Evolutionary conservation across 129 eudicot genomes (phyloP), one percentile per base, ranked within the genome.

Genomic region (Flaveria bidentis): DNA sequence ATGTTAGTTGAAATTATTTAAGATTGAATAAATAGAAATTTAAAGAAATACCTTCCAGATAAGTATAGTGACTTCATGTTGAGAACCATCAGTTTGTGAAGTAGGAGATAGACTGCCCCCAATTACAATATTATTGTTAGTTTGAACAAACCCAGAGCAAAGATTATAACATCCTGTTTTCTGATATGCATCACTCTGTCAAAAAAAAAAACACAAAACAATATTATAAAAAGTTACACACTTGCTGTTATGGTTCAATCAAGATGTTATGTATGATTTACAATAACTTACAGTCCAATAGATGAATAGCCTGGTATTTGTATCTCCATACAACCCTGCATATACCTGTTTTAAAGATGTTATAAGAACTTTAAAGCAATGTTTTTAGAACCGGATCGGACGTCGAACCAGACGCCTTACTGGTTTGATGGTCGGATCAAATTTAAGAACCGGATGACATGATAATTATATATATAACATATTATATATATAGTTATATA

Each of bases 171-270:
- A 95, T 28, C 97, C 99, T 9, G 99, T 95, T 47, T 91, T 90
- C 86, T 89, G 91, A 78, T 95, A 95, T n/a, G 97, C 82, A 81
- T 95, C 99, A 71, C 96, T 95, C 99, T 95, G 89, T 74, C 77
- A 76, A 69, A 58, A 69, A 58, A 69, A 67, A 57, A 57, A 23
- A 26, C 49, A 63, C 26, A 15, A 16, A 61, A 73, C 39, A 7
- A 0, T 23, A 74, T 60, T 60, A 60, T 23, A 23, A 25, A 23
- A 60, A 12, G 12, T 26, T 60, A 60, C 25, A 5, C 66, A 23
- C 36, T 60, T 60, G 9, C 2, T 25, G 2, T 26, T 62, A 26
- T 61, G 20, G 23, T 41, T 44, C 1, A 72, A 15, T 36, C 12
- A 20, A 17, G 20, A 12, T 10, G 3, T 3, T 50, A 26, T 23